Conservation (phyloP, 2,329 filamentous ascomycete genomes). For the Sporothrix humicola region DNA sequence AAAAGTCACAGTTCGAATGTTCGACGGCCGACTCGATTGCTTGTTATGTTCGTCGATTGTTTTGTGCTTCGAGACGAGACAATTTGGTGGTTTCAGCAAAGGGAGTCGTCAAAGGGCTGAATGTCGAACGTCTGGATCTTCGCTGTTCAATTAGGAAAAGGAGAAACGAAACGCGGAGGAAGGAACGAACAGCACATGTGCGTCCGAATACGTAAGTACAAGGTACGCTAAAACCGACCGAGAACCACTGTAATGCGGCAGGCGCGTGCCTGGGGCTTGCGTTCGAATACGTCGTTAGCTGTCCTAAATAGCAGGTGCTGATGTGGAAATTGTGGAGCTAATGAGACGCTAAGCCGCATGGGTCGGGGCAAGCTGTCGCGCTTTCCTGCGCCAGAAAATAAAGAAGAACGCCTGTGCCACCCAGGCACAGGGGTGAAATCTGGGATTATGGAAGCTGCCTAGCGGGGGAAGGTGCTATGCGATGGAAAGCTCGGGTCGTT, state of each 20-base stretch:
- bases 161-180: conserved; percentile 31
- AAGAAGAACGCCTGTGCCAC: neutral
- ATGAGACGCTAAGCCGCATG: conserved; percentile 11
- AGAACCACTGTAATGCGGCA: conserved; percentile 25
- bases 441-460: conserved; percentile 13
- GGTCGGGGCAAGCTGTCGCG: conserved; percentile 22
- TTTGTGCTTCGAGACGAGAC: neutral
- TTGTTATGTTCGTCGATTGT: neutral
- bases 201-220: conserved; percentile 26
- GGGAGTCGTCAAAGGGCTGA: neutral
- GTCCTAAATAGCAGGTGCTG: conserved; percentile 15
- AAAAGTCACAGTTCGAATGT: neutral
- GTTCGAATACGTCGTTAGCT: neutral
- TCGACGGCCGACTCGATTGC: too few relatives aligned
- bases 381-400: conserved; percentile 10
- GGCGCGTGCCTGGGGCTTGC: neutral
- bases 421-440: neutral
- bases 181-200: conserved; percentile 17
- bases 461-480: conserved; percentile 33
- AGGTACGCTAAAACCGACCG: conserved; percentile 6
- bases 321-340: conserved; percentile 14
- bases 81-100: neutral
- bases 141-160: conserved; percentile 24
- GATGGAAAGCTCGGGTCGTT: conserved; percentile 23
- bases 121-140: too few relatives aligned